Conservation (phyloP, 2,329 filamentous ascomycete genomes). For the Diaporthe sp. region DNA sequence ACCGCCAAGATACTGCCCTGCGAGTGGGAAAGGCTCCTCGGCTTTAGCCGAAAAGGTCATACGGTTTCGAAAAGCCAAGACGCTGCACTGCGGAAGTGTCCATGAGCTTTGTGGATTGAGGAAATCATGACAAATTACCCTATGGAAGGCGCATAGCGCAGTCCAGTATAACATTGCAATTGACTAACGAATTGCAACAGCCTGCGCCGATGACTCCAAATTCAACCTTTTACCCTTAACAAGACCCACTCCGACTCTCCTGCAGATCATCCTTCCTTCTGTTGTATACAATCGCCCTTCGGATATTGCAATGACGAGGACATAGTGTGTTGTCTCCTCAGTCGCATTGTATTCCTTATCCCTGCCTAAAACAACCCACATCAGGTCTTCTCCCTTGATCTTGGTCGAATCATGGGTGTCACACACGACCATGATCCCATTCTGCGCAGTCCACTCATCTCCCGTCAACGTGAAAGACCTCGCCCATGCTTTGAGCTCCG, state of each 20-base stretch:
- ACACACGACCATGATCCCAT: background rate
- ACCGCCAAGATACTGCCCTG: no score
- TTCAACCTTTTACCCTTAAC: constrained; percentile 20
- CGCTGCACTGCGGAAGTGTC: no score
- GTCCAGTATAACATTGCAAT: no score
- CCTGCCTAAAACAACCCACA: background rate
- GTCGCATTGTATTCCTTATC: background rate
- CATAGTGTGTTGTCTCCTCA: background rate
- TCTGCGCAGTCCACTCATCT: background rate
- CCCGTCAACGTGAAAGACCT: background rate
- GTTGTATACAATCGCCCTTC: no score
- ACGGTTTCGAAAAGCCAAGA: no score
- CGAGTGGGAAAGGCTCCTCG: no score
- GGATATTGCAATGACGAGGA: background rate
- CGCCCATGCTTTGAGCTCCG: background rate
- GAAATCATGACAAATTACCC: no score
- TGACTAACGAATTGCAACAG: background rate
- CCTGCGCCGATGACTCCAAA: background rate
- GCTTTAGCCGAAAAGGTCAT: no score
- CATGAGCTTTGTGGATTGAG: no score
- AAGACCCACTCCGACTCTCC: constrained; percentile 23
- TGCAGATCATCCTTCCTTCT: background rate
- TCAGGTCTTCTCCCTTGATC: background rate
- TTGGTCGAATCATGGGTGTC: background rate
- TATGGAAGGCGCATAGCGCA: no score